Evolutionary conservation across 148 eudicot genomes (phyloP).

Genomic region (Vaccinium vitisidaea): DNA sequence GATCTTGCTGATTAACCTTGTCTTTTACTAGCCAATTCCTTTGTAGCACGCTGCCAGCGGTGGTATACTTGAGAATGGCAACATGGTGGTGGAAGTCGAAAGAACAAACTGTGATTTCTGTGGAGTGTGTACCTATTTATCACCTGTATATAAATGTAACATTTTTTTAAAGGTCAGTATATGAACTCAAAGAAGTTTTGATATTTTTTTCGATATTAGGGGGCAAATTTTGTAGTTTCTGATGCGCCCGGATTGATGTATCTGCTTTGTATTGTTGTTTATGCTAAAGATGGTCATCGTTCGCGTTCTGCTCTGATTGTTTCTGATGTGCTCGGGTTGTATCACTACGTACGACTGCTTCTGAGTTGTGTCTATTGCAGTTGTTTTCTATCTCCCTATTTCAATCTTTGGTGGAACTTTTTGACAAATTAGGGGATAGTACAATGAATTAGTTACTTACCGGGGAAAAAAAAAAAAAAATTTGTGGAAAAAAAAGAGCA

Average conservation of each 20-base stretch:
- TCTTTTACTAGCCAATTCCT: background rate
- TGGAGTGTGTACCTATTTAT: background rate
- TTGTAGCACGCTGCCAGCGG: background rate
- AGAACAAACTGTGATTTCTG: background rate
- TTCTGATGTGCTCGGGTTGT: too few species aligned
- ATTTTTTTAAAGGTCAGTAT: background rate
- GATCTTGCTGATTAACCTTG: conserved; percentile 8
- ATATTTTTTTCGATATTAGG: background rate
- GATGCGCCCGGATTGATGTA: background rate
- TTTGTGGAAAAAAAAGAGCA: too few species aligned
- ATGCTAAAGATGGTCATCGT: background rate
- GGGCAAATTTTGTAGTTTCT: background rate
- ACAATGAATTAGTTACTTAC: too few species aligned
- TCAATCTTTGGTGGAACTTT: too few species aligned
- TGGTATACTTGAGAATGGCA: background rate
- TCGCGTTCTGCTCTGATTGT: background rate
- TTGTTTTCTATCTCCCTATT: too few species aligned
- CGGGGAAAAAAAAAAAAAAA: too few species aligned
- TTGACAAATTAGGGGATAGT: too few species aligned
- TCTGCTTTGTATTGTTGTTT: background rate
- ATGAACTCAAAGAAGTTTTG: background rate
- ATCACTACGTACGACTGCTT: too few species aligned
- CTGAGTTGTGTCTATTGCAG: too few species aligned
- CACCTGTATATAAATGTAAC: conserved; percentile 3
- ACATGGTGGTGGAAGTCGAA: background rate